Evolutionary conservation across 1,284 basidiomycete species (phyloP), one percentile per base, ranked within the genome.

Genomic region (Tetrapyrgos nigripes): DNA sequence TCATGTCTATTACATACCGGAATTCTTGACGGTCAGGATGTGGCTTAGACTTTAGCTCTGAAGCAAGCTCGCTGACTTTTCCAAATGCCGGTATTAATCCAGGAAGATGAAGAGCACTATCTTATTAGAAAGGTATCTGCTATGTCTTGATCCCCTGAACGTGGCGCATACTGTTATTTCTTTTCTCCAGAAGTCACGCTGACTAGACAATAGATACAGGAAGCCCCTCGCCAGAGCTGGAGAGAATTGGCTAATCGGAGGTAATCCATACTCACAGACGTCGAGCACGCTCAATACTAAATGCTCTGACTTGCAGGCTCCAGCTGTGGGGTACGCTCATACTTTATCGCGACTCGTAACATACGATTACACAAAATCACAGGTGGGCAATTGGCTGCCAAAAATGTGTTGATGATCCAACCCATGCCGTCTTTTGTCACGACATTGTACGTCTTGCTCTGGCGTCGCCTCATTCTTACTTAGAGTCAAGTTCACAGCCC

Each of bases 141-240:
- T 61, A 49, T 70, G 10, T 9, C 37, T 35, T 17, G n/a, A n/a
- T n/a, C n/a, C n/a, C n/a, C n/a, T 11, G 28, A 35, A 14, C 4
- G 11, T 19, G 35, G 27, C 26, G 17, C 10, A 43, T 23, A 14
- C 17, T 23, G 13, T 11, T 19, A 26, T n/a, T 50, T 1, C 17
- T 3, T 19, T n/a, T 10, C 1, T 29, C 55, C 50, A 31, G 23
- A 24, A n/a, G n/a, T n/a, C n/a, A n/a, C n/a, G n/a, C n/a, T n/a
- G n/a, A n/a, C n/a, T n/a, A n/a, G n/a, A n/a, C n/a, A n/a, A n/a
- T n/a, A 94, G 91, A 91, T 96, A 57, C 72, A 78, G 29, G 88
- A 89, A 67, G 86, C 89, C 1, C 91, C 92, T n/a, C 86, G 84
- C 67, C 88, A 86, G 9, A 92, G 87, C 72, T 97, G 94, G 94